These are phyloP conservation scores for Puccinia triticina DNA, from an alignment of 1,284 basidiomycete species.

Conservation along the genomic window DNA sequence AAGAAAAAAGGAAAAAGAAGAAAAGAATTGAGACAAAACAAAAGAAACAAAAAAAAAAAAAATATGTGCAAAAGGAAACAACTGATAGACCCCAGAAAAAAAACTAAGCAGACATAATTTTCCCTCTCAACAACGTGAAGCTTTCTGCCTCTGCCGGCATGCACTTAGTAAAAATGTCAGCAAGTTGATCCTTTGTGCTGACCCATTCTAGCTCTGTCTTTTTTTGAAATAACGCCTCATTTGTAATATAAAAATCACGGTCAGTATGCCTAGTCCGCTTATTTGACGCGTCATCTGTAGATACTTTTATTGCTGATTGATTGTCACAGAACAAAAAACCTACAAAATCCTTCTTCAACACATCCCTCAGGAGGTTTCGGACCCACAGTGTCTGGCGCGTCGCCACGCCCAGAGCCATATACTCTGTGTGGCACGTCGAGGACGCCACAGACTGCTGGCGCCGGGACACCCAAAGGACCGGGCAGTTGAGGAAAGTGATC, in stretches of 20 bases:
- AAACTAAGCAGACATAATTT: no score
- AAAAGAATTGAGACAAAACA: no score
- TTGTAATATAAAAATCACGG: constrained; percentile 1
- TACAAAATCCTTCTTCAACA: no score
- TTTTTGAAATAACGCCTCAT: not conserved
- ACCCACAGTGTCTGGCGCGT: constrained; percentile 6
- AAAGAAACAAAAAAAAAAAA: no score
- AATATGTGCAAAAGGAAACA: no score
- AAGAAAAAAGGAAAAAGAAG: no score
- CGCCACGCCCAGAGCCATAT: constrained; percentile 19
- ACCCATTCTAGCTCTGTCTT: constrained; percentile 2
- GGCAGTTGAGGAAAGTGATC: not conserved
- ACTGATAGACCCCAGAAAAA: no score
- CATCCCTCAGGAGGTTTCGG: no score
- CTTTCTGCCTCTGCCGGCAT: no score
- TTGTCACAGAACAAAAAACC: not conserved
- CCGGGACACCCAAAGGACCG: not conserved
- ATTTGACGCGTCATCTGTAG: constrained; percentile 10
- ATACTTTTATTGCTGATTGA: constrained; percentile 1
- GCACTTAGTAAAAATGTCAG: constrained; percentile 19
- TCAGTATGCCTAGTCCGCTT: constrained; percentile 20
- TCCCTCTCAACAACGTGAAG: constrained; percentile 17
- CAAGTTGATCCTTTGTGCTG: not conserved
- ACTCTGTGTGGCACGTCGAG: constrained; percentile 25
- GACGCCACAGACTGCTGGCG: not conserved